Evolutionary conservation across 306 rosid genomes (phyloP), one percentile per base, ranked within the genome.

Genomic region (Cicer cuneatum): DNA sequence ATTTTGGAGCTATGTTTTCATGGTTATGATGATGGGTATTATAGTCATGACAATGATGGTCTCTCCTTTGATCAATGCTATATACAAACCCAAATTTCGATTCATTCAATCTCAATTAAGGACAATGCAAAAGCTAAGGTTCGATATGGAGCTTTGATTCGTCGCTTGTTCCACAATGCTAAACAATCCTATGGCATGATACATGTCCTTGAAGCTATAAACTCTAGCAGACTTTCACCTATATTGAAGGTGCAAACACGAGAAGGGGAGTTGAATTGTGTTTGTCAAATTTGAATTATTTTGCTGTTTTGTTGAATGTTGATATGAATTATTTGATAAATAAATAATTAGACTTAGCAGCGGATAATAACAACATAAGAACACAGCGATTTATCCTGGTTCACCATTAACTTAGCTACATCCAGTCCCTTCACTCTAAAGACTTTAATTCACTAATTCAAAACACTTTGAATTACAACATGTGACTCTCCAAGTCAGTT

Each of bases 141-240:
- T 2, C 0, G 78, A 81, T 41, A 60, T 67, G 2, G 85, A 77
- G 47, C 76, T 84, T 45, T 49, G 85, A 69, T 33, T 84, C 13
- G 65, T 74, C 1, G 57, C 46, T 1, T 84, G 85, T 18, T 74
- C 68, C 83, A 84, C 10, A 73, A 72, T 38, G 24, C 41, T 37
- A 24, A 39, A 10, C 79, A 81, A 5, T 78, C 80, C 35, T 5
- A 41, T 0, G 48, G 74, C 68, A 69, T 84, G 60, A 67, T 64
- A 33, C 53, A 12, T 16, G 12, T 81, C 68, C 62, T 84, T 18
- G 71, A 80, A 62, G 64, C 78, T 10, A 33, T 49, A 11, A 66
- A 77, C 1, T 61, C 81, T 10, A 68, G 78, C 1, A 81, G 76
- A 69, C 2, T 19, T 56, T 69, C 81, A 8, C 83, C 85, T 2